phyloP scores from a whole-genome alignment of 345 rosid species.

The Mallotus nudiflorus region DNA sequence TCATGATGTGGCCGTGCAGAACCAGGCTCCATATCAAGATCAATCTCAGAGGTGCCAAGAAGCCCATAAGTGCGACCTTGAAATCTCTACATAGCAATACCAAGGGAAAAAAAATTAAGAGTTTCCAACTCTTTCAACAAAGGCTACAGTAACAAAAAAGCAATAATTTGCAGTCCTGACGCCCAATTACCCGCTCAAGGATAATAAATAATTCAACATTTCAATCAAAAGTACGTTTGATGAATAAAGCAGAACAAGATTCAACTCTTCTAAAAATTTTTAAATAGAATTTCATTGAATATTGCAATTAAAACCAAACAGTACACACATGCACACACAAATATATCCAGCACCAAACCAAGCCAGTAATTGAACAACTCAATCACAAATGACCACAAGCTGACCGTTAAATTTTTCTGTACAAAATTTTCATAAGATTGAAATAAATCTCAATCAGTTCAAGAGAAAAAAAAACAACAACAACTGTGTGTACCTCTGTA shows the following conservation, averaged over 20 bases:
- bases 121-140: background rate
- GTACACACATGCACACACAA: too few species aligned
- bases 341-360: background rate
- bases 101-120: background rate
- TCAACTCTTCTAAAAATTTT: background rate
- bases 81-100: conserved; percentile 57
- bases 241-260: background rate
- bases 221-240: background rate
- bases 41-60: conserved; percentile 80
- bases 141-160: background rate
- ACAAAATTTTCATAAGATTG: background rate
- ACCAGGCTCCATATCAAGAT: conserved; percentile 73
- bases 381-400: background rate
- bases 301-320: too few species aligned
- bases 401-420: background rate
- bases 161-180: background rate
- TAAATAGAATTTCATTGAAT: too few species aligned
- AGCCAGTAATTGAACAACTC: background rate
- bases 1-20: conserved; percentile 72
- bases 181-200: background rate
- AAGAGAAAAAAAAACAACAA: background rate
- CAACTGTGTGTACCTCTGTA: conserved; percentile 56
- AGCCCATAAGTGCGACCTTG: conserved; percentile 92
- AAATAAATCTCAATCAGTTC: background rate
- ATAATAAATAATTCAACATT: background rate